phyloP scores from a whole-genome alignment of 2,329 filamentous ascomycete genomes.

The Aaosphaeria arxii region DNA sequence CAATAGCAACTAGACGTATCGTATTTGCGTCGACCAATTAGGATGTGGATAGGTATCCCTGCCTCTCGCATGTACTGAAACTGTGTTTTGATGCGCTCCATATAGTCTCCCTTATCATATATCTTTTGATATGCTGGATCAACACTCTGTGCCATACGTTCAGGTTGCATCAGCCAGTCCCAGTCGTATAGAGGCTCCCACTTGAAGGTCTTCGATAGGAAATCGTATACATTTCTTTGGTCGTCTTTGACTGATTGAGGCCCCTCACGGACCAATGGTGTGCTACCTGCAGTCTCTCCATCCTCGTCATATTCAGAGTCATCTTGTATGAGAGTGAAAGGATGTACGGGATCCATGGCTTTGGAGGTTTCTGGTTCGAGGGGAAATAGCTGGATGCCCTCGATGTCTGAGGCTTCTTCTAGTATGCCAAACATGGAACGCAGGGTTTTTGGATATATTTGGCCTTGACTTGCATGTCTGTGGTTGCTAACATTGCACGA shows the following conservation, averaged over 20 bases:
- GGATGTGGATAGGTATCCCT: conserved; percentile 16
- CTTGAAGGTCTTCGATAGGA: conserved; percentile 14
- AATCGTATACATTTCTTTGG: conserved; percentile 9
- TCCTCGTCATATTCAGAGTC: too few species aligned
- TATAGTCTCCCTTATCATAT: not conserved
- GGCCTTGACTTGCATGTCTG: too few species aligned
- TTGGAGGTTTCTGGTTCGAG: conserved; percentile 10
- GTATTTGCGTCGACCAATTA: conserved; percentile 16
- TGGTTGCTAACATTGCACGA: too few species aligned
- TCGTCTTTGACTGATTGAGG: too few species aligned
- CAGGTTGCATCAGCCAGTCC: conserved; percentile 18
- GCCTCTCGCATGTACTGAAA: conserved; percentile 12
- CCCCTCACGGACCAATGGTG: too few species aligned
- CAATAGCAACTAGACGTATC: conserved; percentile 20
- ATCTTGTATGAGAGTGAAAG: conserved; percentile 14
- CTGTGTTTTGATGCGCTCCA: conserved; percentile 5
- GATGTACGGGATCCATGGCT: conserved; percentile 16
- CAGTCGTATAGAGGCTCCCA: conserved; percentile 28
- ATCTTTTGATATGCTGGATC: conserved; percentile 2
- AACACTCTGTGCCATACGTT: conserved; percentile 2
- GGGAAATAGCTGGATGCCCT: not conserved
- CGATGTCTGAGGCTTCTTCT: not conserved
- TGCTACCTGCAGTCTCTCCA: too few species aligned
- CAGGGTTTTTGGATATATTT: too few species aligned
- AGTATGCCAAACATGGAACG: conserved; percentile 6